Percentiles rank a stretch among this genome's conserved stretches.
phyloP scores from a whole-genome alignment of 2,329 filamentous ascomycete species.

The Periconia digitata region DNA sequence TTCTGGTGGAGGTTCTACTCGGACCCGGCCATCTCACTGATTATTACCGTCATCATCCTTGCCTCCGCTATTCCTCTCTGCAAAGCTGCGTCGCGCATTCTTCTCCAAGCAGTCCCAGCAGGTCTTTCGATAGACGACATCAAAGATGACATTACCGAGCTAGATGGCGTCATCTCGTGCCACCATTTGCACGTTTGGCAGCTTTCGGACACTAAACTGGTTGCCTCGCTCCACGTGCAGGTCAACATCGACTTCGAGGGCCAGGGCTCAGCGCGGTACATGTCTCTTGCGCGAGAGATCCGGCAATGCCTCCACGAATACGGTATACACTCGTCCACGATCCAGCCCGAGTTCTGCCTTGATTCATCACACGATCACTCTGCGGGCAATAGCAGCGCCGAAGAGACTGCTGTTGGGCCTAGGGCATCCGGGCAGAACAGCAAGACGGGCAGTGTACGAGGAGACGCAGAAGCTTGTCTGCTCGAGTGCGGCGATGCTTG shows the following conservation, averaged over 20 bases:
- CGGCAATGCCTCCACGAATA: constrained; percentile 90
- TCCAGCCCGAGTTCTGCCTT: constrained; percentile 81
- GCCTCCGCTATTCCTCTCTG: constrained; percentile 77
- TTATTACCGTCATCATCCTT: constrained; percentile 81
- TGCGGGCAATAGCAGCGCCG: constrained; percentile 25
- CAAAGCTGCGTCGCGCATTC: constrained; percentile 78
- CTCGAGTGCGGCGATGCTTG: constrained; percentile 49
- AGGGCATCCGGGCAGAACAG: constrained; percentile 22
- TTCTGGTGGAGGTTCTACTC: constrained; percentile 83
- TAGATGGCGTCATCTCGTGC: constrained; percentile 84
- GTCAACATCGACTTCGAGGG: constrained; percentile 87
- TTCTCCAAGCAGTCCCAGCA: constrained; percentile 90
- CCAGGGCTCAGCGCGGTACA: constrained; percentile 77
- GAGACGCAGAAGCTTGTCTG: constrained; percentile 41
- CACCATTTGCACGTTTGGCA: constrained; percentile 99
- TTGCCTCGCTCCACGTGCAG: constrained; percentile 91
- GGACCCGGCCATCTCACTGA: constrained; percentile 86
- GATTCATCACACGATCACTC: constrained; percentile 48
- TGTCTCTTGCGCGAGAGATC: constrained; percentile 82
- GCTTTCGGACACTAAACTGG: constrained; percentile 88
- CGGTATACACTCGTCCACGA: constrained; percentile 95
- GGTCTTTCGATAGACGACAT: constrained; percentile 88
- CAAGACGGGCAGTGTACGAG: constrained; percentile 41
- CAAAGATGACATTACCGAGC: constrained; percentile 81
- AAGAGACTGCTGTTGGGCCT: constrained; percentile 27